Percentiles rank a stretch among this genome's conserved stretches.
phyloP scores from a whole-genome alignment of 2,329 filamentous ascomycete genomes.

The Intubia oerlemansii region DNA sequence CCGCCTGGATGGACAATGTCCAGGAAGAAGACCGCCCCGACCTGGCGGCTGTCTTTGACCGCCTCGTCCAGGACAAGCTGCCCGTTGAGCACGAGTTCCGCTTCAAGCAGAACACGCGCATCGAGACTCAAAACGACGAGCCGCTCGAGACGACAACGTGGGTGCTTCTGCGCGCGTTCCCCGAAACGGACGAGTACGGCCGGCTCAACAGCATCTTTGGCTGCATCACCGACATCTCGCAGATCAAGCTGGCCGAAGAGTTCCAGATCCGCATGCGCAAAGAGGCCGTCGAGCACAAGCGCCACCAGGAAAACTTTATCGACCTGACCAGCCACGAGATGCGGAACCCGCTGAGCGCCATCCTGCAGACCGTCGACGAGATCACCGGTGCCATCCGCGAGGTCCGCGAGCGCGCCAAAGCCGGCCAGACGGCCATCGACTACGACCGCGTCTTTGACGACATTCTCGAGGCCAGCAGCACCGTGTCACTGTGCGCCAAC shows the following conservation, averaged over 20 bases:
- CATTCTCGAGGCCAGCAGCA: conserved; percentile 57
- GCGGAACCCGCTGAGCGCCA: conserved; percentile 54
- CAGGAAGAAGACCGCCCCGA: conserved; percentile 40
- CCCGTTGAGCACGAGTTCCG: conserved; percentile 53
- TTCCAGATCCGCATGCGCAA: conserved; percentile 58
- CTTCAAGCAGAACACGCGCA: conserved; percentile 50
- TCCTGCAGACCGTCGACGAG: conserved; percentile 58
- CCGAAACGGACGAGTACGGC: conserved; percentile 43
- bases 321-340: conserved; percentile 58
- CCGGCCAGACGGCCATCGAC: not conserved
- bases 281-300: conserved; percentile 63
- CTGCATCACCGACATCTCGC: conserved; percentile 66
- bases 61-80: conserved; percentile 36
- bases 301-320: conserved; percentile 50
- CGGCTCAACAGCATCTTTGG: conserved; percentile 56
- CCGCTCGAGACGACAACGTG: conserved; percentile 26
- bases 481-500: conserved; percentile 58
- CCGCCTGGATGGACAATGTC: conserved; percentile 50
- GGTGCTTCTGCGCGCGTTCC: conserved; percentile 58
- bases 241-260: conserved; percentile 68
- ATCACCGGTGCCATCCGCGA: conserved; percentile 31
- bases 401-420: conserved; percentile 19
- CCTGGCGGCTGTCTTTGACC: conserved; percentile 39
- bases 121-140: conserved; percentile 34
- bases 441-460: conserved; percentile 24